phyloP scores from a whole-genome alignment of 2,329 filamentous ascomycete species.

The Botrytis deweyae region DNA sequence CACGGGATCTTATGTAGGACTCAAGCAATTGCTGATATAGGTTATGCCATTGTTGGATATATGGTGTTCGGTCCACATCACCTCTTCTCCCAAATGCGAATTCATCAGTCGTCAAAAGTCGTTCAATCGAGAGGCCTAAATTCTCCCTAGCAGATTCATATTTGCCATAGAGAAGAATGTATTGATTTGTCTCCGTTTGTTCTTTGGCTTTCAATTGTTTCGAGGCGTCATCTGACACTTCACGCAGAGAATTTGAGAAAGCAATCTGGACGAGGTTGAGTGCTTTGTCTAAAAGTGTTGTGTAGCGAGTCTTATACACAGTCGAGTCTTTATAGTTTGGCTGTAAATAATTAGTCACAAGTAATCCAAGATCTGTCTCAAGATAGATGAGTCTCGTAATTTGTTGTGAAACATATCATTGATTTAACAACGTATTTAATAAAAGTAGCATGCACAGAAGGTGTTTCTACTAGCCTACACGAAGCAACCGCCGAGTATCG shows the following conservation, averaged over 20 bases:
- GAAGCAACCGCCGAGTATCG: not conserved
- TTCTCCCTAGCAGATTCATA: conserved; percentile 56
- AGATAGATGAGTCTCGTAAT: not conserved
- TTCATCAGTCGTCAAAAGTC: conserved; percentile 44
- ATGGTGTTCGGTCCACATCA: conserved; percentile 58
- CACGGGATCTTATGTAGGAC: conserved; percentile 45
- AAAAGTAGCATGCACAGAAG: not conserved
- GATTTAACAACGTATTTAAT: not conserved
- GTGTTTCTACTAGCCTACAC: not conserved
- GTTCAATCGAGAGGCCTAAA: conserved; percentile 60
- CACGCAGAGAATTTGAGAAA: conserved; percentile 42
- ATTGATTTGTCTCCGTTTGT: conserved; percentile 70
- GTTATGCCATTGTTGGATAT: conserved; percentile 62
- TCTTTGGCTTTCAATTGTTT: conserved; percentile 60
- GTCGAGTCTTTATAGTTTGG: conserved; percentile 83
- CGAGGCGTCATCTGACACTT: conserved; percentile 61
- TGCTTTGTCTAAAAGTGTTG: conserved; percentile 70
- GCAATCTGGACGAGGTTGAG: conserved; percentile 54
- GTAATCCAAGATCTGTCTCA: conserved; percentile 26
- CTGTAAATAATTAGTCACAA: conserved; percentile 44
- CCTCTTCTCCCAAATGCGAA: conserved; percentile 54
- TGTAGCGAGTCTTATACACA: conserved; percentile 83
- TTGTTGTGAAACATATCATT: not conserved
- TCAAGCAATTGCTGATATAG: conserved; percentile 51
- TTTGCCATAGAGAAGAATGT: conserved; percentile 68